Percentiles rank a stretch among this genome's conserved stretches.
phyloP scores from a whole-genome alignment of 106 monocot genomes.

The Dioscorea zingiberensis region DNA sequence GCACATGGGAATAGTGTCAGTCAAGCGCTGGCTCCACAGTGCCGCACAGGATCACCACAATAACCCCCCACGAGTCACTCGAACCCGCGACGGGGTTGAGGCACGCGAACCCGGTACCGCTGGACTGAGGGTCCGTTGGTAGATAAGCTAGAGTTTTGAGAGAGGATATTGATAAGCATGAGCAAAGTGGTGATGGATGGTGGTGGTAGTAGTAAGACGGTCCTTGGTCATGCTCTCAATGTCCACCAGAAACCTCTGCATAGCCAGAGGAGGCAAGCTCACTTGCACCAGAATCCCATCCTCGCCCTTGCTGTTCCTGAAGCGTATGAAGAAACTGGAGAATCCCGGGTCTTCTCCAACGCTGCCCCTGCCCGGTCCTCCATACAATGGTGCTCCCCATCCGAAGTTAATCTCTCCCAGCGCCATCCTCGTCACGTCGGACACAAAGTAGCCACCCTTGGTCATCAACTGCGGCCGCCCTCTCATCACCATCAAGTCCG shows the following conservation, averaged over 20 bases:
- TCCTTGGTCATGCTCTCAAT: constrained; percentile 1
- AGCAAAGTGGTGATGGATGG: too few species aligned
- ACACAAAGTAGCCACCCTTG: not conserved
- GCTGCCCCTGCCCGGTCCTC: not conserved
- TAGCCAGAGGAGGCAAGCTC: not conserved
- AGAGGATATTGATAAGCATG: too few species aligned
- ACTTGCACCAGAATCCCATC: constrained; percentile 8
- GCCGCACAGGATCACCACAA: too few species aligned
- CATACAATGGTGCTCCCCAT: constrained; percentile 5
- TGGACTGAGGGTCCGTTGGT: too few species aligned
- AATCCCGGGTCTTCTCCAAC: not conserved
- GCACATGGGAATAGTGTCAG: too few species aligned
- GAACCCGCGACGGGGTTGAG: too few species aligned
- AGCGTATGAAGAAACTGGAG: not conserved
- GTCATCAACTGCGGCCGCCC: constrained; percentile 1
- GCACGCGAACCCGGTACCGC: too few species aligned
- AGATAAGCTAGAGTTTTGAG: too few species aligned
- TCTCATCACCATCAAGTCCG: constrained; percentile 2
- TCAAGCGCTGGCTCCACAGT: too few species aligned
- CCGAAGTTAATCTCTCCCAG: constrained; percentile 1
- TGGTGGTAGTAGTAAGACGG: too few species aligned
- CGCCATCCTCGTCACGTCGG: constrained; percentile 3
- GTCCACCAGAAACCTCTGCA: constrained; percentile 11
- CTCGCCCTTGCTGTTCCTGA: constrained; percentile 4
- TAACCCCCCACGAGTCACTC: too few species aligned